Base-by-base conservation (phyloP, 2,329 filamentous ascomycete species). In the Pseudogymnoascus verrucosus region DNA sequence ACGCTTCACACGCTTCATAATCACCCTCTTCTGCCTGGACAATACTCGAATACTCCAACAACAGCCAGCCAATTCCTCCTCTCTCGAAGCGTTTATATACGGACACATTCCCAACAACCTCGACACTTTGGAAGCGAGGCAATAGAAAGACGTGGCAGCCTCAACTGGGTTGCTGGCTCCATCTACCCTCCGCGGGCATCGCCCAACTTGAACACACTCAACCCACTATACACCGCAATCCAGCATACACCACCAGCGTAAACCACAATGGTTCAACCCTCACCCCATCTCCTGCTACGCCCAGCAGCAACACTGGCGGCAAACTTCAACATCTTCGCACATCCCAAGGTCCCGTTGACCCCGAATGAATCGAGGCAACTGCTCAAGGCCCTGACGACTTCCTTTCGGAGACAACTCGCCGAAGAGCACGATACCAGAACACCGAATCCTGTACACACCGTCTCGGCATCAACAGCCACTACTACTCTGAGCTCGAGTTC, bases 381-480 rank as follows among this genome's bases (percentile, higher is more conserved):
- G 6, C 79, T 89, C 42, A 79, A 77, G 62, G 77, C 85, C 19
- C 79, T 89, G 67, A 87, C 84, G 21, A 80, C 78, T 42, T 88
- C 85, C 11, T 89, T 89, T 72, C 80, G 84, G 67, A 77, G 80
- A 60, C 84, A 88, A 64, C 79, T 89, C 44, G 85, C 89, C 69
- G 78, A 76, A 62, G 80, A 82, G 64, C 81, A 87, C 74, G 64
- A 61, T n/a, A 47, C 37, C n/a, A 57, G 51, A 34, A 21, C 54
- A 12, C 34, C 81, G 80, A 16, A 70, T 72, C 34, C 12, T 51
- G 5, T 14, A 28, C 44, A 51, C 5, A 51, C 8, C 16, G 23
- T 23, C 7, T 10, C 23, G 4, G 44, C 23, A 8, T 67, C 69
- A n/a, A 65, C 66, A 42, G 63, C 64, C 12, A 36, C 68, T 60